phyloP scores from a whole-genome alignment of 768 basidiomycete species.

The Tremella fuciformis region DNA sequence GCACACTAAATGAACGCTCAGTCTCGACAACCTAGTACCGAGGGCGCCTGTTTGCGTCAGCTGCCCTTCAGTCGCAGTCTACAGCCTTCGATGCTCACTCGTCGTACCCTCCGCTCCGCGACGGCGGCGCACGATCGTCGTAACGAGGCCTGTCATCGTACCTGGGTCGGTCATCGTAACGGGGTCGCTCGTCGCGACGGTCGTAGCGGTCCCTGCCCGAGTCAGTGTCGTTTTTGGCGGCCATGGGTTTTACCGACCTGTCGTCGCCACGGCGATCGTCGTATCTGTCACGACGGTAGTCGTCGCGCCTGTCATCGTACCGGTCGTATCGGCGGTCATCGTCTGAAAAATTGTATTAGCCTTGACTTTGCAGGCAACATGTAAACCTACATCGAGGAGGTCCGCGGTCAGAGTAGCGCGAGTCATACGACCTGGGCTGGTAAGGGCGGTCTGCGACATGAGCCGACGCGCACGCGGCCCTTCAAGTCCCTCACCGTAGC shows the following conservation, averaged over 20 bases:
- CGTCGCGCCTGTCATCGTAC: conserved; percentile 54
- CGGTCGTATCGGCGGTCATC: conserved; percentile 56
- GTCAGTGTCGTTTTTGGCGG: background rate
- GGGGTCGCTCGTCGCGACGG: conserved; percentile 27
- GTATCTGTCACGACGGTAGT: conserved; percentile 55
- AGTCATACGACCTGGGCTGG: conserved; percentile 87
- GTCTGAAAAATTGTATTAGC: conserved; percentile 37
- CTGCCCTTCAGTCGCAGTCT: no score
- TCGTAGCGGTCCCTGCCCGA: conserved; percentile 21
- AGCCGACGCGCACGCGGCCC: background rate
- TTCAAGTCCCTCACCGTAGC: conserved; percentile 18
- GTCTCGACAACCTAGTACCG: no score
- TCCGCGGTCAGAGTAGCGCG: conserved; percentile 69
- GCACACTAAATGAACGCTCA: no score
- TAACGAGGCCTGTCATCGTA: background rate
- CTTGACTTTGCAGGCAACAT: background rate
- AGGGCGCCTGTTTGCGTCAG: no score
- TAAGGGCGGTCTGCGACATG: conserved; percentile 67
- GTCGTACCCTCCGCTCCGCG: no score
- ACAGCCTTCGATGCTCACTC: no score
- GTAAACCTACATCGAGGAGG: conserved; percentile 53
- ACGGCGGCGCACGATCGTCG: background rate
- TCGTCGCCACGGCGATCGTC: conserved; percentile 28
- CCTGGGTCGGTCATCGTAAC: conserved; percentile 6
- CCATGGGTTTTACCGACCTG: conserved; percentile 18